Percentiles rank a stretch among this genome's conserved stretches.
Conservation (phyloP, 1,284 basidiomycete species). For the Ganoderma leucocontextum region DNA sequence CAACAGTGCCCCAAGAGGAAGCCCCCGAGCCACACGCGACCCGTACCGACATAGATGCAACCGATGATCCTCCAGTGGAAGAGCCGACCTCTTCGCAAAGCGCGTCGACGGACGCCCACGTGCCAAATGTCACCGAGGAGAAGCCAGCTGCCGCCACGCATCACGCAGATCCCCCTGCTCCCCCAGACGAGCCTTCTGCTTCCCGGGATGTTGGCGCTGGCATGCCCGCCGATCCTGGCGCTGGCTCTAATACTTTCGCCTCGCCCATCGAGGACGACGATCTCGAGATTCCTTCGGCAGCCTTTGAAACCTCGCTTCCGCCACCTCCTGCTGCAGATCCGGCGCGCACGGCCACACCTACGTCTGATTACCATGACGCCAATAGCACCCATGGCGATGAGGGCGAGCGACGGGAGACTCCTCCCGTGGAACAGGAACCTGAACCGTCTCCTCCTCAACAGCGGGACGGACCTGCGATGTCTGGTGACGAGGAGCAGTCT, state of each 20-base stretch:
- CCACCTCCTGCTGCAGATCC: neutral
- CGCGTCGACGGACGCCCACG: slow-evolving; percentile 4
- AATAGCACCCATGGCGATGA: slow-evolving; percentile 5
- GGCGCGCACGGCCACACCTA: neutral
- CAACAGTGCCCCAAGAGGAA: neutral
- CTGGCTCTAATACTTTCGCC: neutral
- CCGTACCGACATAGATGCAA: neutral
- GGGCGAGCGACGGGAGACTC: neutral
- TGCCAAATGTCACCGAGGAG: slow-evolving; percentile 13
- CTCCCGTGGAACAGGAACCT: neutral
- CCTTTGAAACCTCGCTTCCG: neutral
- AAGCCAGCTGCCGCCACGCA: neutral
- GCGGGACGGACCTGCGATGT: neutral
- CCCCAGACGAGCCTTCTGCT: slow-evolving; percentile 3
- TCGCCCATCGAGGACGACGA: neutral
- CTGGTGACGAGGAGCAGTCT: neutral
- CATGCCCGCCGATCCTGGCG: slow-evolving; percentile 6
- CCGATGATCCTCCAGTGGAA: slow-evolving; percentile 2
- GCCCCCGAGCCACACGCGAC: neutral
- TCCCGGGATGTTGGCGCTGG: neutral
- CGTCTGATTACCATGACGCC: slow-evolving; percentile 10
- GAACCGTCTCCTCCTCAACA: neutral
- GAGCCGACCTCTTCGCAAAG: neutral
- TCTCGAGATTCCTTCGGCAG: neutral
- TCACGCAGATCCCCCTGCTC: neutral